Evolutionary conservation across 176 grass and related monocot genomes (phyloP).

Genomic region (Metroxylon sagu): DNA sequence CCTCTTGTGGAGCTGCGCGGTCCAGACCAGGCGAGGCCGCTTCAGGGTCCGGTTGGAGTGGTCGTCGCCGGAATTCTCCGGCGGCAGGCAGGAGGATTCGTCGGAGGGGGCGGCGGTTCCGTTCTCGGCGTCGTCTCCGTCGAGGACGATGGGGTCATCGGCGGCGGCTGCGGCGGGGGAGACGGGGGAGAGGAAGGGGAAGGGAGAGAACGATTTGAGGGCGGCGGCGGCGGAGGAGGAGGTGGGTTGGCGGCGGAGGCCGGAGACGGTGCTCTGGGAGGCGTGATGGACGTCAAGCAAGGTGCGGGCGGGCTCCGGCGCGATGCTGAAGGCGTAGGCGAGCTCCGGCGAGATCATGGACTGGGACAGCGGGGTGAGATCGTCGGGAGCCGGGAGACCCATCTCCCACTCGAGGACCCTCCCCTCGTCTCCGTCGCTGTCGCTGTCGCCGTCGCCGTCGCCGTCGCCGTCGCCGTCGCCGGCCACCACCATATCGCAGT

Average conservation of each 20-base stretch:
- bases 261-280: constrained; percentile 4
- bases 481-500: too few species aligned
- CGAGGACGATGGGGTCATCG: neutral
- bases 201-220: neutral
- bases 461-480: neutral
- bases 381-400: constrained; percentile 15
- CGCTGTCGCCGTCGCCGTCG: neutral
- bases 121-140: neutral
- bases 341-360: constrained; percentile 7
- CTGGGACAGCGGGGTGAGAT: constrained; percentile 13
- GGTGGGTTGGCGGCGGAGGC: neutral
- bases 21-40: constrained; percentile 22
- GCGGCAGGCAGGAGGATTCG: neutral
- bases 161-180: neutral
- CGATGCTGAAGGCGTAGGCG: constrained; percentile 15
- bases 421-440: neutral
- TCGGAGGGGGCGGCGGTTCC: neutral
- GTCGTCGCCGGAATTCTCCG: neutral
- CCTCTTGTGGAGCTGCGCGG: constrained; percentile 26
- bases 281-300: constrained; percentile 3
- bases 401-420: constrained; percentile 11
- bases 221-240: neutral
- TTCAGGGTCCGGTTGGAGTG: constrained; percentile 2
- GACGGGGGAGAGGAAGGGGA: neutral
- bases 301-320: constrained; percentile 1